Evolutionary conservation across 345 rosid genomes (phyloP).

Genomic region (Fremontodendron californicum): DNA sequence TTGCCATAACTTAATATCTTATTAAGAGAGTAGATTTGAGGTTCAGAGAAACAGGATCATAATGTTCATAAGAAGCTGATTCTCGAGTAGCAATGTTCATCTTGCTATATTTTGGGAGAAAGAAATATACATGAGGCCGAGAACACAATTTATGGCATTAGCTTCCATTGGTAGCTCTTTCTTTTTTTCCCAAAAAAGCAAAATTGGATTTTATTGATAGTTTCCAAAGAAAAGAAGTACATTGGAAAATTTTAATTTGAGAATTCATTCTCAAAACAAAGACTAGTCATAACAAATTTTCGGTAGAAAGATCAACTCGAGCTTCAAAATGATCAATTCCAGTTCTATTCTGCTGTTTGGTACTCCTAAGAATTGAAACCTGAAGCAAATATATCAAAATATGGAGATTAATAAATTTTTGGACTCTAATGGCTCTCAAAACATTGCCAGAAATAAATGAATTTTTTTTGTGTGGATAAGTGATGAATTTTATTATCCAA

Average conservation of each 20-base stretch:
- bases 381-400: slow-evolving; percentile 24
- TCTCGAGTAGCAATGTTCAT: neutral
- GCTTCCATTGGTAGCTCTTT: too few species aligned
- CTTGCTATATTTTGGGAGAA: too few species aligned
- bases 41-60: neutral
- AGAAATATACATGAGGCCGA: too few species aligned
- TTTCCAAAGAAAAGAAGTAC: too few species aligned
- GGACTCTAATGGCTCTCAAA: neutral
- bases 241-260: too few species aligned
- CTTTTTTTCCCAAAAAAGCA: too few species aligned
- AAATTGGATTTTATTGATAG: too few species aligned
- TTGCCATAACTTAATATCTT: neutral
- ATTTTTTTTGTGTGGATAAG: too few species aligned
- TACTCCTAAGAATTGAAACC: slow-evolving; percentile 68
- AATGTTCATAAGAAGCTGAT: neutral
- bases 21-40: neutral
- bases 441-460: neutral
- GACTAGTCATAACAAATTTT: neutral
- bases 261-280: too few species aligned
- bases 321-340: slow-evolving; percentile 81
- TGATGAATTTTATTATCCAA: too few species aligned
- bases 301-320: slow-evolving; percentile 51
- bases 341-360: slow-evolving; percentile 30
- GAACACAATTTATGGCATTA: too few species aligned
- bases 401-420: neutral